Base-by-base conservation (phyloP, 2,329 filamentous ascomycete species). In the Zasmidium cellare region DNA sequence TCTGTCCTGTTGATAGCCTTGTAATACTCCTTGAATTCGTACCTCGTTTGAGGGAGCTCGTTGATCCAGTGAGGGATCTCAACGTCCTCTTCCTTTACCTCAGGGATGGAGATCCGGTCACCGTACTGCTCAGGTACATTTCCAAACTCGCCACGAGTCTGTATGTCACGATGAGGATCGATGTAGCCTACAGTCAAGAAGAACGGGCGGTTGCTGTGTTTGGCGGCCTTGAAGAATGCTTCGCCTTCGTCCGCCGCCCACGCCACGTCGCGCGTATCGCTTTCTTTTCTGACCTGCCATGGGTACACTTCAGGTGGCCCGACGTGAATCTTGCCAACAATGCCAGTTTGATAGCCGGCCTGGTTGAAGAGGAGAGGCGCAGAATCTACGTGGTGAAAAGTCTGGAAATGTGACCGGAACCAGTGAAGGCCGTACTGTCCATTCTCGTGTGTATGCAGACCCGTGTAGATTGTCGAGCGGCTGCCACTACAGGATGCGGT, bases 261-360 rank as follows among this genome's bases (percentile, higher is more conserved):
- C 12, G 70, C 69, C 3, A 81, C 78, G 57, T 83, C 74, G 11
- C 80, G 72, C 2, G 69, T 80, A 3, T 69, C 69, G 55, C 77
- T 80, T 57, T 77, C 74, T 23, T 72, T 67, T n/a, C 67, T 53
- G 12, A 72, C 62, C 45, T 77, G 65, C 78, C 79, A 82, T 0
- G 76, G 76, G 56, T 80, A 81, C 0, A 70, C 69, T 1, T 51
- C 49, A 0, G 52, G 46, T 0, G 78, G 79, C 0, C 77, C 77
- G 11, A 82, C 79, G 48, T 82, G 80, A 0, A 82, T 68, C 62
- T 82, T 82, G 2, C 78, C 78, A 2, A 81, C 65, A 20, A 82
- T 77, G 0, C 77, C 79, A 0, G 79, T 82, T 46, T 69, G 72
- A 59, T 80, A 80, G 1, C 77, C 79, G 0, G 67, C 60, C 2